Percentiles rank a stretch among this genome's conserved stretches.
phyloP scores from a whole-genome alignment of 371 early-diverging fungal genomes.

The Dichotomocladium elegans region DNA sequence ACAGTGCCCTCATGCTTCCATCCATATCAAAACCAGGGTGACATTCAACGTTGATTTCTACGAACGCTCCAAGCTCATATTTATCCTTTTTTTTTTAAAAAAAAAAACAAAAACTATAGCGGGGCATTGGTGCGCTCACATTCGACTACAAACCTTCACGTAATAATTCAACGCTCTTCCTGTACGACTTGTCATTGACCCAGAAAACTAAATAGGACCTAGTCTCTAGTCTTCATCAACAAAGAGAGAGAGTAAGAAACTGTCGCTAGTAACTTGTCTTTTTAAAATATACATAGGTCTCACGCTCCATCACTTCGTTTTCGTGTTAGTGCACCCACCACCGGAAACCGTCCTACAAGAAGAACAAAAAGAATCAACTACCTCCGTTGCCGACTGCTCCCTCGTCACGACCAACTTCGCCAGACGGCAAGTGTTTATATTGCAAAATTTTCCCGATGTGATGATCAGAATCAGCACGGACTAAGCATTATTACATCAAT shows the following conservation, averaged over 20 bases:
- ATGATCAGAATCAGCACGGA: too few relatives aligned
- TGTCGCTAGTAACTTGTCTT: too few relatives aligned
- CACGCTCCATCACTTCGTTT: too few relatives aligned
- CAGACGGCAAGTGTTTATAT: too few relatives aligned
- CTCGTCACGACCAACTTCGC: too few relatives aligned
- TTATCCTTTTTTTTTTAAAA: too few relatives aligned
- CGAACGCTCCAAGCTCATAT: background rate
- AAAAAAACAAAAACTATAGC: background rate
- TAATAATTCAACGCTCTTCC: background rate
- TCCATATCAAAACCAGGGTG: background rate
- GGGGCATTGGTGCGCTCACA: conserved; percentile 3
- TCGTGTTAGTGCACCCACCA: background rate
- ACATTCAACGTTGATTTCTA: background rate
- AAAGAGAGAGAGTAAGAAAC: background rate
- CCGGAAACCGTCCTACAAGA: background rate
- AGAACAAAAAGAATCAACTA: background rate
- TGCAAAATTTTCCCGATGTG: too few relatives aligned
- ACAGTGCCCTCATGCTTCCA: background rate
- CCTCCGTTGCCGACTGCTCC: too few relatives aligned
- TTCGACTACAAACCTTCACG: conserved; percentile 4
- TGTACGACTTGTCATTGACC: background rate
- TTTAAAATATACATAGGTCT: too few relatives aligned
- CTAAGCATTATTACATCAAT: too few relatives aligned
- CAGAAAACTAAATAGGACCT: conserved; percentile 6
- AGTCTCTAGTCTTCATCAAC: conserved; percentile 4